Base-by-base conservation (phyloP, 176 grass and related monocot genomes). In the Zizania latifolia region DNA sequence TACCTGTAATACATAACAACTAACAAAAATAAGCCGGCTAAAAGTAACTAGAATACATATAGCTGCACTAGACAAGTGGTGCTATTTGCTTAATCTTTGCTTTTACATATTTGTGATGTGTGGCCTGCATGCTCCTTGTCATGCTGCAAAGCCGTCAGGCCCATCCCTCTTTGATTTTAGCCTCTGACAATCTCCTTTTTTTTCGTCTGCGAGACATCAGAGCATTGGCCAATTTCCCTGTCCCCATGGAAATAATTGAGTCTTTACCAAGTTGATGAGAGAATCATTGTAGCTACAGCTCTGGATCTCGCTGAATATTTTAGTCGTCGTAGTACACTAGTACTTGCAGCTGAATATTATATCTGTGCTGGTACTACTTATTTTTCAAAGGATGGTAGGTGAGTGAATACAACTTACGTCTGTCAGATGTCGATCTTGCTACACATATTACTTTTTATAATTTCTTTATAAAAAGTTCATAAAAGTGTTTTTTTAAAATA, bases 271-370 rank as follows among this genome's bases (percentile, higher is more conserved):
- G 60, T 39, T 74, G 68, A 59, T 59, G 26, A 48, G 22, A 36
- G 48, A 72, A 67, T 68, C 23, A 37, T 58, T 76, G n/a, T 5
- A 26, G 33, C 45, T 58, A 64, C 57, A 77, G 23, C 33, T 69
- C 69, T 53, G 16, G 21, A 26, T 21, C 16, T 62, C 3, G 24
- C 23, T 80, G 44, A 79, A 39, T 45, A 32, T 57, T 40, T 13
- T 50, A 71, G 0, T 31, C 57, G 14, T 35, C 30, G 3, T 39
- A 12, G 8, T 43, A 5, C 13, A 53, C 2, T 70, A 4, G 16
- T 16, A 77, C 44, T 66, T 54, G 56, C 39, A 23, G 17, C 3
- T 15, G 41, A 29, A 24, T 76, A 30, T 43, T 21, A 17, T 61
- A 22, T 2, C 7, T 21, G 19, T 53, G 7, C 17, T 53, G 48